Conservation (phyloP, 441 rosid species). For the Flueggea neowawraea region DNA sequence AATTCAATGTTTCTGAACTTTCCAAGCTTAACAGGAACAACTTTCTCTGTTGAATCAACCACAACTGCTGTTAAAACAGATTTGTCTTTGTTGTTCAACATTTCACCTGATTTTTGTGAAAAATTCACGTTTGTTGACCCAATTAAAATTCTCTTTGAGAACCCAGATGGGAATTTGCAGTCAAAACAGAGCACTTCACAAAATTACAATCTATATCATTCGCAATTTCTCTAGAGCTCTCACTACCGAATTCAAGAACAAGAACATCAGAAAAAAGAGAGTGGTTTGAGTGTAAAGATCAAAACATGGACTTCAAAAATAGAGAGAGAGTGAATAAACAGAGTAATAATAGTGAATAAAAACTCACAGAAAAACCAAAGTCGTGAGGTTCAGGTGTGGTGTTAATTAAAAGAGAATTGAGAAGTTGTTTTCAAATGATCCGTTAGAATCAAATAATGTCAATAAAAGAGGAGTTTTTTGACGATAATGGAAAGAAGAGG, state of each 20-base stretch:
- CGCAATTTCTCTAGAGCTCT: slow-evolving; percentile 71
- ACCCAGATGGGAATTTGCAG: slow-evolving; percentile 39
- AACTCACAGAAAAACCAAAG: background rate
- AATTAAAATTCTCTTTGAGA: slow-evolving; percentile 33
- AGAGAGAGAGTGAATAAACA: background rate
- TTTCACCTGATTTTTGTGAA: slow-evolving; percentile 30
- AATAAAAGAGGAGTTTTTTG: too few species aligned
- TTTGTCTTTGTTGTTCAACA: slow-evolving; percentile 29
- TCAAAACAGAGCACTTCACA: slow-evolving; percentile 32
- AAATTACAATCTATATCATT: slow-evolving; percentile 33
- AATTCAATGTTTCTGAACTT: slow-evolving; percentile 74
- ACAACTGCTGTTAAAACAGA: background rate
- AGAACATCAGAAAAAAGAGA: background rate
- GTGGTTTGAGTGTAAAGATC: background rate
- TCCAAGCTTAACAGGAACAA: slow-evolving; percentile 78
- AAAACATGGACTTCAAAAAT: background rate
- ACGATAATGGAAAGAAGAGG: too few species aligned
- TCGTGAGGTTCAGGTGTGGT: too few species aligned
- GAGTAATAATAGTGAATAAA: background rate
- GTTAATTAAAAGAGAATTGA: background rate
- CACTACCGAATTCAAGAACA: slow-evolving; percentile 31
- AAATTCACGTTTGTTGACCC: slow-evolving; percentile 31
- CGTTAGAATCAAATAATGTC: too few species aligned
- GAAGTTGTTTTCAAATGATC: too few species aligned
- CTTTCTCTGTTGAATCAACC: slow-evolving; percentile 45